A percentile compares a stretch with the other conserved stretches of the same genome.
Conservation (phyloP, 2,329 filamentous ascomycete genomes). For the Erysiphe pulchra region DNA sequence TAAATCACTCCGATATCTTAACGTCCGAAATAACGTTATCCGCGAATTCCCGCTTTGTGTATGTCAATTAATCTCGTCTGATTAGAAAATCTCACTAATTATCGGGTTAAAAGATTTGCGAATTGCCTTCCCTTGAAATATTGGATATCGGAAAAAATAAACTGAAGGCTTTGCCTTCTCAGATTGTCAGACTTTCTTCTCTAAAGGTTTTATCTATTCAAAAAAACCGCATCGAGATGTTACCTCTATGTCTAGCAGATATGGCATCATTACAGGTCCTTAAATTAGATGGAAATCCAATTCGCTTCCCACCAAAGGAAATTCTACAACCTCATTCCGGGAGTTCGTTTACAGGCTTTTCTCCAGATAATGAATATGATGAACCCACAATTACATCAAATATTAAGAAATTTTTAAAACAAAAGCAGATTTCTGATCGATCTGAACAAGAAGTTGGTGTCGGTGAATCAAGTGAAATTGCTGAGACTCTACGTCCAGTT, state of each 20-base stretch:
- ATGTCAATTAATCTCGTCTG: slow-evolving; percentile 13
- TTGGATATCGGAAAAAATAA: slow-evolving; percentile 80
- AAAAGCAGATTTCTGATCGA: slow-evolving; percentile 21
- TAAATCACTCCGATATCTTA: slow-evolving; percentile 53
- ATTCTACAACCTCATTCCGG: slow-evolving; percentile 32
- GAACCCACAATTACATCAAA: slow-evolving; percentile 32
- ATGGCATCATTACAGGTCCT: slow-evolving; percentile 76
- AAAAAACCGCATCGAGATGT: slow-evolving; percentile 62
- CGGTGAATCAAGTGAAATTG: slow-evolving; percentile 44
- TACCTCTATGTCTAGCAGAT: slow-evolving; percentile 64
- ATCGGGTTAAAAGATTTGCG: slow-evolving; percentile 37
- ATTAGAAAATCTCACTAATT: not conserved
- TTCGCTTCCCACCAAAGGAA: slow-evolving; percentile 53
- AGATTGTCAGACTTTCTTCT: slow-evolving; percentile 57
- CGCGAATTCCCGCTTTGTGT: slow-evolving; percentile 38
- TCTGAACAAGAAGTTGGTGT: slow-evolving; percentile 28
- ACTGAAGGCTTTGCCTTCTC: slow-evolving; percentile 49
- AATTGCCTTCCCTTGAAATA: slow-evolving; percentile 69
- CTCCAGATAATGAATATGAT: slow-evolving; percentile 32
- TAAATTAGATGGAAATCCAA: slow-evolving; percentile 71
- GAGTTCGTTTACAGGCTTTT: slow-evolving; percentile 28
- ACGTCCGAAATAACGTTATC: slow-evolving; percentile 53
- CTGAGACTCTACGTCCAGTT: slow-evolving; percentile 50
- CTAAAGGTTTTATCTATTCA: slow-evolving; percentile 74
- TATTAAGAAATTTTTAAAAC: slow-evolving; percentile 33